Percentiles rank a stretch among this genome's conserved stretches.
These are phyloP conservation scores for Globisporangium perplexum DNA, from an alignment of 352 stramenopile species.

Conservation along the genomic window DNA sequence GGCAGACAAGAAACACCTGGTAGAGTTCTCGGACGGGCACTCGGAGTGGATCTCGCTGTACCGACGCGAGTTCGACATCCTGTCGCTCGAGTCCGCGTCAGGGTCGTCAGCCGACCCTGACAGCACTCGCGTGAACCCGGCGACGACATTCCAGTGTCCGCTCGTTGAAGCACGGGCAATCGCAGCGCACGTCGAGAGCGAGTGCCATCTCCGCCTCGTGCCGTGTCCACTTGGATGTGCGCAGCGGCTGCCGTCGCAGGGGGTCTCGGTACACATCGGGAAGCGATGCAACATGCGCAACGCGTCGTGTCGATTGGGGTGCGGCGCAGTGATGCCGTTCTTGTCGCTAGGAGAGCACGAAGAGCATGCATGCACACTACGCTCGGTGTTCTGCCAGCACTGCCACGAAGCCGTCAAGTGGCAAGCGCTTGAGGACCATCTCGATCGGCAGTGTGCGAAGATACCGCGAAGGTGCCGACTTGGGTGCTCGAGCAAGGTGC, in stretches of 20 bases:
- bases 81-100: slow-evolving; percentile 1
- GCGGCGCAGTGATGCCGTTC: slow-evolving; percentile 40
- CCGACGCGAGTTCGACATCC: slow-evolving; percentile 38
- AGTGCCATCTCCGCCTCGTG: slow-evolving; percentile 47
- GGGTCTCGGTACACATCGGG: slow-evolving; percentile 30
- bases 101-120: neutral
- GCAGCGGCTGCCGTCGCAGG: slow-evolving; percentile 38
- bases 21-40: slow-evolving; percentile 52
- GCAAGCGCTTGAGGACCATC: slow-evolving; percentile 25
- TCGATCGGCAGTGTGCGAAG: slow-evolving; percentile 27
- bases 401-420: slow-evolving; percentile 32
- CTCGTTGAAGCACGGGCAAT: slow-evolving; percentile 12
- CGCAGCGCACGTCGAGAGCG: slow-evolving; percentile 19
- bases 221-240: slow-evolving; percentile 60
- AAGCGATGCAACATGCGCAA: slow-evolving; percentile 68
- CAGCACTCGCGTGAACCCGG: neutral
- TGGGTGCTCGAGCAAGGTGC: slow-evolving; percentile 28
- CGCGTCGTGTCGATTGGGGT: slow-evolving; percentile 46
- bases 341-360: slow-evolving; percentile 46
- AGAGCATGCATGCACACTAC: slow-evolving; percentile 30
- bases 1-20: slow-evolving; percentile 25
- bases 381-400: slow-evolving; percentile 44
- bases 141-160: slow-evolving; percentile 20
- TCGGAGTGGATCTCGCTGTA: slow-evolving; percentile 38
- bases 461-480: slow-evolving; percentile 44